Base-by-base conservation (phyloP, 1,139 yeast species). In the Diutina rugosa region DNA sequence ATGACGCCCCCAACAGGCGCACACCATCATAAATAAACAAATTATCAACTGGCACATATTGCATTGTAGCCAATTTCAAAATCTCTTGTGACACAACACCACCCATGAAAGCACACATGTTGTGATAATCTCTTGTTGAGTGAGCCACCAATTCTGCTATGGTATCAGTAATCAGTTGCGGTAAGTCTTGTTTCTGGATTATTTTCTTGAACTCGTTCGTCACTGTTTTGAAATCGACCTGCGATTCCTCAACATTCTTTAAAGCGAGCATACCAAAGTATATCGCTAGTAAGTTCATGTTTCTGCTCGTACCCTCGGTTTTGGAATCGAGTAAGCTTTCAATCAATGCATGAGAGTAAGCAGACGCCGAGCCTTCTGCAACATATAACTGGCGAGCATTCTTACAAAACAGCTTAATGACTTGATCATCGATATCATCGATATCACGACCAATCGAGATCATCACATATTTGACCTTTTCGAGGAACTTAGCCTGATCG, bases 81-180 rank as follows among this genome's bases (percentile, higher is more conserved):
- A 79, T 80, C 64, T 90, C 97, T 65, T 90, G 96, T 18, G 90
- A 82, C 0, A 82, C 88, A 10, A 88, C 70, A 0, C 96, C 96
- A 4, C 95, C 96, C 62, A 87, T 71, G 48, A 60, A 56, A 48
- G 63, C 61, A 58, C 61, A 54, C 2, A 57, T 55, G 38, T 62
- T 62, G 47, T 58, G 60, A 56, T 61, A 61, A 18, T 49, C 10
- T 12, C 18, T 16, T 5, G 53, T 30, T n/a, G 44, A 32, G 41
- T 49, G 53, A 4, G 29, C 28, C 28, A 49, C 21, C 9, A 49
- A 16, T 12, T 49, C 53, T n/a, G 21, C 44, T 3, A 49, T 6
- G 14, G 53, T 49, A 9, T 7, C 16, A 3, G 21, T 12, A 26
- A 49, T 44, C 45, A 16, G 44, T 7, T n/a, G 21, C 18, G 44